phyloP scores from a whole-genome alignment of 352 stramenopile species.

The Globisporangium abappressorium region DNA sequence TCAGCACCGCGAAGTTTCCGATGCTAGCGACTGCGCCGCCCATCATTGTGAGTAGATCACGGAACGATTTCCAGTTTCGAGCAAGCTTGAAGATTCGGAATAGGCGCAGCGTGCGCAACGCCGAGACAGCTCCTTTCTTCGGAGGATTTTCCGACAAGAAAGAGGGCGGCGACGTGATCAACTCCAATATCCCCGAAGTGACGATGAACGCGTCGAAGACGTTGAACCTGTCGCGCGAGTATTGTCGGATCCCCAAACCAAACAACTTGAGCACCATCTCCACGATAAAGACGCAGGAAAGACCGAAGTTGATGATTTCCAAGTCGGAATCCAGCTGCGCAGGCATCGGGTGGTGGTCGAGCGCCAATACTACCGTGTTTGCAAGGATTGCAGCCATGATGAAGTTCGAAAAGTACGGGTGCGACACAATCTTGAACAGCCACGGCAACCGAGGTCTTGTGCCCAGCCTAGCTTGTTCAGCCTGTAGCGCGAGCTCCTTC shows the following conservation, averaged over 20 bases:
- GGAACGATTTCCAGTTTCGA: slow-evolving; percentile 88
- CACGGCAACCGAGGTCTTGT: slow-evolving; percentile 28
- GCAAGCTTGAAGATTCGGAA: slow-evolving; percentile 95
- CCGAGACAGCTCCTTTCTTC: slow-evolving; percentile 70
- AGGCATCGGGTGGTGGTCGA: slow-evolving; percentile 84
- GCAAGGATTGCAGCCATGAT: slow-evolving; percentile 78
- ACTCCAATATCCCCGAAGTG: slow-evolving; percentile 69
- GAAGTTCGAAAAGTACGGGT: slow-evolving; percentile 50
- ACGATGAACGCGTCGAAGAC: slow-evolving; percentile 89
- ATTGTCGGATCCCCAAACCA: slow-evolving; percentile 75
- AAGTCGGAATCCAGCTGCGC: slow-evolving; percentile 42
- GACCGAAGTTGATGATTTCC: slow-evolving; percentile 77
- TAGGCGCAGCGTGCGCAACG: slow-evolving; percentile 87
- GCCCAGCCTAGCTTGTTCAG: slow-evolving; percentile 29
- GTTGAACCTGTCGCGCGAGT: slow-evolving; percentile 76
- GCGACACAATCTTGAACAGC: slow-evolving; percentile 59
- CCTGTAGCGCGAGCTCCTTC: slow-evolving; percentile 28
- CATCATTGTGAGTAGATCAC: slow-evolving; percentile 92
- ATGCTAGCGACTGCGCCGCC: slow-evolving; percentile 89
- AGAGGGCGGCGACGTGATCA: slow-evolving; percentile 56
- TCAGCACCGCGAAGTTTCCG: slow-evolving; percentile 91
- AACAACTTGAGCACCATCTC: slow-evolving; percentile 85
- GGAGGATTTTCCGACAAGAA: slow-evolving; percentile 57
- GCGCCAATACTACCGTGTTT: slow-evolving; percentile 80
- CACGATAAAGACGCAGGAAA: slow-evolving; percentile 69